Conservation (phyloP, 495 filamentous ascomycete species). For the Penicillium egyptiacum region DNA sequence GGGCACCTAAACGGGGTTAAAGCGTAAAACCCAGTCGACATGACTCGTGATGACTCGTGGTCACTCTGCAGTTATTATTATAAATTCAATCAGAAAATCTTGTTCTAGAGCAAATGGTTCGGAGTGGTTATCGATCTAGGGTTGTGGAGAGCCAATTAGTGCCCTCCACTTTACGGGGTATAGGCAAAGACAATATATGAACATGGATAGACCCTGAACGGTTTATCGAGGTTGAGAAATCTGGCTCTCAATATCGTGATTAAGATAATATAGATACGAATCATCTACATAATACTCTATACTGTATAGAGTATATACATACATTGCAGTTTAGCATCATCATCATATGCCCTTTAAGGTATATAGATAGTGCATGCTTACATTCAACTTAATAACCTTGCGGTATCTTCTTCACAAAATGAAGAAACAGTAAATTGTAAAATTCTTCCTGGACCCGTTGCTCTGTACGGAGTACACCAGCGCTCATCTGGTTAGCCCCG, state of each 20-base stretch:
- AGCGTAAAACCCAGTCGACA: not conserved
- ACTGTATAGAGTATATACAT: not conserved
- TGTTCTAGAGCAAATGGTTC: slow-evolving; percentile 5
- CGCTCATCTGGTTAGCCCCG: slow-evolving; percentile 6
- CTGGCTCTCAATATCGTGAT: not conserved
- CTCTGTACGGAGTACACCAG: not conserved
- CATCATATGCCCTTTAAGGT: not conserved
- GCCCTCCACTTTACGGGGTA: not conserved
- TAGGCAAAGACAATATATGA: not conserved
- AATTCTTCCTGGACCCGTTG: not conserved
- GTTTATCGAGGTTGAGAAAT: not conserved
- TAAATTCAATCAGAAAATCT: not conserved
- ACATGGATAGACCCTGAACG: not conserved
- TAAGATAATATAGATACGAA: too few relatives aligned
- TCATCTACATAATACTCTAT: not conserved
- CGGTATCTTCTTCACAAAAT: not conserved
- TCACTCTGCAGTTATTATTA: not conserved
- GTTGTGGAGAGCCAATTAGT: slow-evolving; percentile 1
- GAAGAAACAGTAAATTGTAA: not conserved
- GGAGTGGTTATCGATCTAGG: not conserved
- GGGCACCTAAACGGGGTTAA: slow-evolving; percentile 7
- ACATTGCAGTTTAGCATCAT: not conserved
- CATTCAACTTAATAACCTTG: not conserved
- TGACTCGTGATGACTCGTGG: slow-evolving; percentile 6
- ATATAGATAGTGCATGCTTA: not conserved